Conservation (phyloP, 2,329 filamentous ascomycete genomes). For the Teratosphaeria zuluensis region DNA sequence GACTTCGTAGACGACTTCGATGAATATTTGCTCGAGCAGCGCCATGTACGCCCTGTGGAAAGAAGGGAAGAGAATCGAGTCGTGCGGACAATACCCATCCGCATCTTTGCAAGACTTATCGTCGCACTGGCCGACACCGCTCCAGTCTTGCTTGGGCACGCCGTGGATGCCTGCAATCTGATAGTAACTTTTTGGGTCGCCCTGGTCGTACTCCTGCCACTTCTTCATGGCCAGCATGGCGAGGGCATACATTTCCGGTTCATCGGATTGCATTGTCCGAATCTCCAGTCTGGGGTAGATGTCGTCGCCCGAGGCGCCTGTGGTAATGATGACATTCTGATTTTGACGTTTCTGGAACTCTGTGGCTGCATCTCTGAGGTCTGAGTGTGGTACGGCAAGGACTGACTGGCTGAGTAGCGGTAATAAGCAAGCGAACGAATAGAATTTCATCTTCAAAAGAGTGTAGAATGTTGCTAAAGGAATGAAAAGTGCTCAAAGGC, state of each 20-base stretch:
- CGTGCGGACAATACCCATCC: slow-evolving; percentile 28
- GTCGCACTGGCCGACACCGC: slow-evolving; percentile 19
- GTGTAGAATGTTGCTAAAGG: background rate
- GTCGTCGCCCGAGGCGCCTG: slow-evolving; percentile 8
- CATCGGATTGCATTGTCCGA: slow-evolving; percentile 12
- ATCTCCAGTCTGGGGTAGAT: slow-evolving; percentile 18
- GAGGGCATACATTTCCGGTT: slow-evolving; percentile 16
- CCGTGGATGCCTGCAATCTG: slow-evolving; percentile 23
- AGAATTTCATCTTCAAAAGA: background rate
- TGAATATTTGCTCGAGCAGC: slow-evolving; percentile 25
- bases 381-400: background rate
- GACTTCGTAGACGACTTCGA: slow-evolving; percentile 18
- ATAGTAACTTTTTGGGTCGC: slow-evolving; percentile 14
- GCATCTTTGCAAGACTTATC: slow-evolving; percentile 12
- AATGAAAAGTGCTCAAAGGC: background rate
- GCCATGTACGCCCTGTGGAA: slow-evolving; percentile 27
- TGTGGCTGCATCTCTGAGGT: slow-evolving; percentile 3
- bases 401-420: background rate
- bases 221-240: slow-evolving; percentile 16
- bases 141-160: slow-evolving; percentile 21
- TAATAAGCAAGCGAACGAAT: background rate
- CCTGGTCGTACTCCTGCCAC: slow-evolving; percentile 11
- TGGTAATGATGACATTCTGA: slow-evolving; percentile 7
- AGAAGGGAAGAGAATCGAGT: slow-evolving; percentile 23
- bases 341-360: slow-evolving; percentile 5